These are phyloP conservation scores for Boehmeria nivea DNA, from an alignment of 306 rosid genomes.

Conservation along the genomic window DNA sequence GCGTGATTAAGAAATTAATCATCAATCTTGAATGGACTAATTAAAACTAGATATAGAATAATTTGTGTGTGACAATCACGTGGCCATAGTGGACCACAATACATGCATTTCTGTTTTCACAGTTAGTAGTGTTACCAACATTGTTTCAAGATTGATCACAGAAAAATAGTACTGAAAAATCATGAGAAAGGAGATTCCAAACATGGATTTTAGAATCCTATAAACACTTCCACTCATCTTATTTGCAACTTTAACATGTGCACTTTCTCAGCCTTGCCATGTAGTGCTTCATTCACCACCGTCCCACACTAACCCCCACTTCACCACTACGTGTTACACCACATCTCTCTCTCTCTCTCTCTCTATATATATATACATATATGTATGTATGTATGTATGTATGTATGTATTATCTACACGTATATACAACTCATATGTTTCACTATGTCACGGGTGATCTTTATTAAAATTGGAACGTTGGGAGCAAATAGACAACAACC, in stretches of 20 bases:
- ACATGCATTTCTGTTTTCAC: no score
- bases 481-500: slow-evolving; percentile 1
- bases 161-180: slow-evolving; percentile 6
- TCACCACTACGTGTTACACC: no score
- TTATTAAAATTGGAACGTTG: slow-evolving; percentile 19
- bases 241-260: slow-evolving; percentile 3
- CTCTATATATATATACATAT: slow-evolving; percentile 1
- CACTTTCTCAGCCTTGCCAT: slow-evolving; percentile 4
- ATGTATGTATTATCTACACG: no score
- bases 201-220: slow-evolving; percentile 17
- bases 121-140: no score
- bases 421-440: background rate
- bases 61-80: no score
- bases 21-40: no score
- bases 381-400: background rate
- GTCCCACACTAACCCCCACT: slow-evolving; percentile 6
- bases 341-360: background rate
- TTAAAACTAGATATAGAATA: no score
- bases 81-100: no score
- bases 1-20: no score
- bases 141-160: no score
- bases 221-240: background rate
- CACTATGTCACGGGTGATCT: slow-evolving; percentile 14
- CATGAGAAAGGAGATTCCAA: slow-evolving; percentile 19
- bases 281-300: background rate